phyloP scores from a whole-genome alignment of 192 early-diverging fungal species.

The Backusella australiensis region DNA sequence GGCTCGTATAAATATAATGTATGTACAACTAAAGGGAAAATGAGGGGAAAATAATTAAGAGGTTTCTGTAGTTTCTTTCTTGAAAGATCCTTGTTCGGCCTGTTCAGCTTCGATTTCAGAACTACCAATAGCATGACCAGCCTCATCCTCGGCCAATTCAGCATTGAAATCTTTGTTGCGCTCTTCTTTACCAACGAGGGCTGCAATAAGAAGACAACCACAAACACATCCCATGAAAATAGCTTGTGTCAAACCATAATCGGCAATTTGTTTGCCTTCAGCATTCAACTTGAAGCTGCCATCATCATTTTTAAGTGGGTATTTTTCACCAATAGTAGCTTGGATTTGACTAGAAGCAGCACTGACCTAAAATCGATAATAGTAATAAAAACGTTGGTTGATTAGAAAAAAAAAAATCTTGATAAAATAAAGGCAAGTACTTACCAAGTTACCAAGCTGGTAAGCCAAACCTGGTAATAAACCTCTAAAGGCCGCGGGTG shows the following conservation, averaged over 20 bases:
- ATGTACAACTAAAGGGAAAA: background rate
- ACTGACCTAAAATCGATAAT: slow-evolving; percentile 22
- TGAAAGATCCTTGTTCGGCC: background rate
- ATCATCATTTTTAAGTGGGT: slow-evolving; percentile 18
- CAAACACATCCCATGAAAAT: slow-evolving; percentile 54
- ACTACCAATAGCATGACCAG: background rate
- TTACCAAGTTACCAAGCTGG: slow-evolving; percentile 72
- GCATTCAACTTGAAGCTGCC: slow-evolving; percentile 13
- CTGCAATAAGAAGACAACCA: slow-evolving; percentile 20
- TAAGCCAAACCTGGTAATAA: slow-evolving; percentile 73
- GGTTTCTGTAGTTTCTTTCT: background rate
- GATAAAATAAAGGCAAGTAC: slow-evolving; percentile 18
- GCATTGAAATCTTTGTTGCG: slow-evolving; percentile 49
- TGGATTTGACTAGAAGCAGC: slow-evolving; percentile 41
- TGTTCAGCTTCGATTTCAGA: slow-evolving; percentile 9
- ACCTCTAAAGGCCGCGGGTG: slow-evolving; percentile 63
- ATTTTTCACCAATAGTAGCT: slow-evolving; percentile 41
- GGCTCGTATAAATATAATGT: background rate
- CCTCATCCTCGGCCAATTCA: slow-evolving; percentile 11
- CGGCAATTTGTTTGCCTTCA: slow-evolving; percentile 23
- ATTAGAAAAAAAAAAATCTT: background rate
- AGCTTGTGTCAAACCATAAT: slow-evolving; percentile 58
- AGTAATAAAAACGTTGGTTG: background rate
- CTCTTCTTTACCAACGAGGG: slow-evolving; percentile 56
- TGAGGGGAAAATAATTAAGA: background rate